phyloP scores from a whole-genome alignment of 257 asterid species.

The Penstemon eatonii region DNA sequence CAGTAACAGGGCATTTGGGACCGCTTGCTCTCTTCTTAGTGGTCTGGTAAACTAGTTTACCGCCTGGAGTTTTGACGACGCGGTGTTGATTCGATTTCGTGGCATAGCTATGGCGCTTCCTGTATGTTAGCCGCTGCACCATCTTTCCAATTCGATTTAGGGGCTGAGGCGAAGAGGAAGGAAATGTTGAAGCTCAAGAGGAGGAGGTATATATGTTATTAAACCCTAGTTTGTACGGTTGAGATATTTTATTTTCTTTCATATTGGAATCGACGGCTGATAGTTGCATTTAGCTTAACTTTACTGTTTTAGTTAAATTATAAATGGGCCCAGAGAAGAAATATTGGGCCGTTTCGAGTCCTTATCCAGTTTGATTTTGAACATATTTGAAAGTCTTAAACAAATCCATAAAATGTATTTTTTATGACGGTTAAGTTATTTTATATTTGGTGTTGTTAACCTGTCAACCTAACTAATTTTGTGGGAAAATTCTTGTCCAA shows the following conservation, averaged over 20 bases:
- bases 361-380: too few species aligned
- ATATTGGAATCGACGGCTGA: conserved; percentile 20
- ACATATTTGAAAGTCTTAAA: too few species aligned
- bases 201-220: conserved; percentile 17
- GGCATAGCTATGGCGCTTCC: conserved; percentile 50
- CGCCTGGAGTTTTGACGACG: conserved; percentile 51
- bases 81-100: conserved; percentile 50
- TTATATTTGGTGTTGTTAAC: too few species aligned
- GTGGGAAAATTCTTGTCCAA: too few species aligned
- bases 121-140: conserved; percentile 50
- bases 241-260: conserved; percentile 9
- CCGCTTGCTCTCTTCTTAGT: conserved; percentile 69
- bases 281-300: neutral
- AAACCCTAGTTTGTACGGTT: conserved; percentile 45
- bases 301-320: neutral
- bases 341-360: too few species aligned
- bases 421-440: too few species aligned
- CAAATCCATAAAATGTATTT: too few species aligned
- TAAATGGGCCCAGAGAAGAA: neutral
- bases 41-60: conserved; percentile 46
- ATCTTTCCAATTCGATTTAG: conserved; percentile 15
- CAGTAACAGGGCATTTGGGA: conserved; percentile 65
- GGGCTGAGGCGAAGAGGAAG: too few species aligned
- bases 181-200: neutral
- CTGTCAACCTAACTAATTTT: too few species aligned